A percentile compares a stretch with the other conserved stretches of the same genome.
phyloP scores from a whole-genome alignment of 2,329 filamentous ascomycete genomes.

The Scolecobasidium constrictum region DNA sequence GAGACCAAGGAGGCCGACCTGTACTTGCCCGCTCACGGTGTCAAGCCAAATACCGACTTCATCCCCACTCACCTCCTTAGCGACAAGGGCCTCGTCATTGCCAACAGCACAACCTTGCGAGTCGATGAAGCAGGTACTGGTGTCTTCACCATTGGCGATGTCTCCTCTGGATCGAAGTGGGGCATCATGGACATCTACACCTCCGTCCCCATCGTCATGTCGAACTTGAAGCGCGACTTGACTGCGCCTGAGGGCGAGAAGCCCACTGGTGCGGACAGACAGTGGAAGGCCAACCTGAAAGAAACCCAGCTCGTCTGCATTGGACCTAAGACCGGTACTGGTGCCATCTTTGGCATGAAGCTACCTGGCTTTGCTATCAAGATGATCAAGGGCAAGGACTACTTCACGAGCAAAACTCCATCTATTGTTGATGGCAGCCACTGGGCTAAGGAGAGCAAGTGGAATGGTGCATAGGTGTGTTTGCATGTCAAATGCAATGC shows the following conservation, averaged over 20 bases:
- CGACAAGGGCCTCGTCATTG: constrained; percentile 36
- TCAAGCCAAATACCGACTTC: constrained; percentile 41
- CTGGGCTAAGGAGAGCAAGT: constrained; percentile 9
- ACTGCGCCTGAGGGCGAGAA: constrained; percentile 8
- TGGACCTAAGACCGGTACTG: constrained; percentile 26
- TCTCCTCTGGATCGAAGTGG: constrained; percentile 31
- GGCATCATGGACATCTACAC: constrained; percentile 29
- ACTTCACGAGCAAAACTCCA: constrained; percentile 16
- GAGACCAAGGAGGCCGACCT: constrained; percentile 36
- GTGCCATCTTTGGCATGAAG: constrained; percentile 24
- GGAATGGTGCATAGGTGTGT: constrained; percentile 1
- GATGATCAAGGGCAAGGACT: constrained; percentile 33
- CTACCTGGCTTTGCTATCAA: constrained; percentile 30
- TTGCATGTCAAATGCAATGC: no score
- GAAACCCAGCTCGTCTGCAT: constrained; percentile 26
- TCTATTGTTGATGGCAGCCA: constrained; percentile 6
- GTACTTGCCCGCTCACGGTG: constrained; percentile 43
- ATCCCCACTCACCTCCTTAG: constrained; percentile 37
- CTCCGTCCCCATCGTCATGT: constrained; percentile 27
- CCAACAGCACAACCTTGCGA: constrained; percentile 33
- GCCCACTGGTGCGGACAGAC: constrained; percentile 15
- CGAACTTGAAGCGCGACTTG: constrained; percentile 38
- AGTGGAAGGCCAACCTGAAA: constrained; percentile 20
- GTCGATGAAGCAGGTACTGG: constrained; percentile 32
- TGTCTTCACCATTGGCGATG: constrained; percentile 40